Base-by-base conservation (phyloP, 805 yeast species). In the Zygotorulaspora danielsina region DNA sequence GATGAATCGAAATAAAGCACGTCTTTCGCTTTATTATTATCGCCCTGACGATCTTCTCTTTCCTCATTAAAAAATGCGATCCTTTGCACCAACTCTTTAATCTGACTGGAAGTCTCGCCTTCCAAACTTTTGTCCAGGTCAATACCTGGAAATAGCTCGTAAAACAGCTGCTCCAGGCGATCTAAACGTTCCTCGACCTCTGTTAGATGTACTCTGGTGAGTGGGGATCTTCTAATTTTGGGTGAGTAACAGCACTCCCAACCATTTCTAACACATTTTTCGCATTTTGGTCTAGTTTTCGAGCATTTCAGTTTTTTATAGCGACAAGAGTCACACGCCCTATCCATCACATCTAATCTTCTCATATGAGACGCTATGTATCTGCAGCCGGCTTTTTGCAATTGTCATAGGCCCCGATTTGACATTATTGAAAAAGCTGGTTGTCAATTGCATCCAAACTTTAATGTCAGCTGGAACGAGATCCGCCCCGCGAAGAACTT, bases 241-340 rank as follows among this genome's bases (percentile, higher is more conserved):
- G 96, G 95, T 16, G 89, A 80, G 55, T 86, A 86, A 2, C 75
- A 64, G 60, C 96, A 86, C 21, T 73, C 73, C 84, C 94, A 81
- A 16, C 71, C 68, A 55, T 84, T 86, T 39, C 73, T 76, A 6
- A 70, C 59, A 65, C 96, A 86, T 54, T 84, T 84, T 32, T 79
- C 66, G 55, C 95, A 86, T 46, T 73, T 75, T 2, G 95, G 96
- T 19, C 64, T 70, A 44, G 80, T 85, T 53, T 84, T 86, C 20
- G 94, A 78, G 57, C 96, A 86, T 55, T 79, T 81, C 44, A 85
- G 70, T 62, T 86, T 86, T 39, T 93, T 70, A 49, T 78, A 75
- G 25, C 95, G 74, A 57, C 96, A 86, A 3, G 89, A 79, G 60
- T 86, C 95, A 61, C 96, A 86, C 11, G 63, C 63, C 38, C 55